Evolutionary conservation across 2,329 filamentous ascomycete genomes (phyloP).

Genomic region (Colletotrichum aenigma): DNA sequence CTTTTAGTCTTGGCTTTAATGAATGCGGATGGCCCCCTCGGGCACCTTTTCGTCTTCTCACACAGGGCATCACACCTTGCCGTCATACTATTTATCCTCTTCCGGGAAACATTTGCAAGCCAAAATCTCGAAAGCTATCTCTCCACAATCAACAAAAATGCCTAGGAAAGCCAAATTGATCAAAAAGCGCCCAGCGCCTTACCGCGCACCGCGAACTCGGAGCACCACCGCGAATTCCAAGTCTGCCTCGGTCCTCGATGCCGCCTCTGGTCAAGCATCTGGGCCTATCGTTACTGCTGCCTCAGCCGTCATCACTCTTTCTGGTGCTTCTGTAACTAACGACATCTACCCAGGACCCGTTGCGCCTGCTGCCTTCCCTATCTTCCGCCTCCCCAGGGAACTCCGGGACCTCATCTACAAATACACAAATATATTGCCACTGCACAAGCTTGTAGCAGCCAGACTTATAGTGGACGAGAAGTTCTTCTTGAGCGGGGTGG

Average conservation of each 20-base stretch:
- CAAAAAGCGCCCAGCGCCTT: neutral
- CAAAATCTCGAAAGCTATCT: neutral
- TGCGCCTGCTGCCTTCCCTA: neutral
- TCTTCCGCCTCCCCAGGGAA: neutral
- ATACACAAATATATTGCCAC: neutral
- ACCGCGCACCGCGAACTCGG: neutral
- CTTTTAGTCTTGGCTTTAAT: neutral
- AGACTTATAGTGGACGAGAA: neutral
- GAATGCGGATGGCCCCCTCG: neutral
- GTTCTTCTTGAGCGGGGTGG: neutral
- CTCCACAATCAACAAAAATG: neutral
- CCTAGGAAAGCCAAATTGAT: neutral
- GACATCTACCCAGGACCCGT: neutral
- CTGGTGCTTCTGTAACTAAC: neutral
- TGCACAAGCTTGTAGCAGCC: fast-evolving
- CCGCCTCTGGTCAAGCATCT: neutral
- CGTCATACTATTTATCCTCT: neutral
- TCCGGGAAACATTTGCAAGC: fast-evolving
- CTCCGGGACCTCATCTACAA: neutral
- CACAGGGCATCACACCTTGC: neutral
- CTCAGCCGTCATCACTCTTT: fast-evolving
- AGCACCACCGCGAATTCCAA: neutral
- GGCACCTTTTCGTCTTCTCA: neutral
- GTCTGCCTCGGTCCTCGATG: neutral
- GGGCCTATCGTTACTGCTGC: fast-evolving